Percentiles rank a stretch among this genome's conserved stretches.
phyloP scores from a whole-genome alignment of 176 grass and related monocot species.

The Triticum monococcum region DNA sequence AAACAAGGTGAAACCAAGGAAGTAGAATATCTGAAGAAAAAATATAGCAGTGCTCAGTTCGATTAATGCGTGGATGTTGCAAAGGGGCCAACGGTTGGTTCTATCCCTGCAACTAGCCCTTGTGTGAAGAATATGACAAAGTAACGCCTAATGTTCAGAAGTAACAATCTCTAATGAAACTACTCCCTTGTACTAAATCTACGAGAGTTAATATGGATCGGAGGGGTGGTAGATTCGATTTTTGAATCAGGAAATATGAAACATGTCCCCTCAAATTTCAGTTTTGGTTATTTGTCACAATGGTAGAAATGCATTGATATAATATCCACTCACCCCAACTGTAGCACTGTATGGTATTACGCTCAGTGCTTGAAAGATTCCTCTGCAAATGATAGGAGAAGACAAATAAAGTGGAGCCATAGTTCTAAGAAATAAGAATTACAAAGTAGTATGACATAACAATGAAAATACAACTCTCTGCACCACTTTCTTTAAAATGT shows the following conservation, averaged over 20 bases:
- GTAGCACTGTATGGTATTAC: slow-evolving; percentile 20
- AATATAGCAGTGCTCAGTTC: neutral
- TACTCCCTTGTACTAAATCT: too few species aligned
- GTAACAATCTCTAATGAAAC: too few species aligned
- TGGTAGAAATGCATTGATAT: neutral
- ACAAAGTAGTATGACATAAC: too few species aligned
- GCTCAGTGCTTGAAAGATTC: slow-evolving; percentile 49
- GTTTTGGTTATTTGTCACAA: neutral
- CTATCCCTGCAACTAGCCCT: neutral
- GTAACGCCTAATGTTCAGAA: neutral
- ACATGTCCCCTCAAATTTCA: neutral
- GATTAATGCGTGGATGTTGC: neutral
- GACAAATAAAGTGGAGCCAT: neutral
- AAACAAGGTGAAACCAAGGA: slow-evolving; percentile 60
- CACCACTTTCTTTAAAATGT: neutral
- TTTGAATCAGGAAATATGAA: neutral
- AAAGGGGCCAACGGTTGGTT: neutral
- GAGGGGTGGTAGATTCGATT: neutral
- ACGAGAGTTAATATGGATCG: too few species aligned
- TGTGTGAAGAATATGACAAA: slow-evolving; percentile 6
- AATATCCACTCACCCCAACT: slow-evolving; percentile 51
- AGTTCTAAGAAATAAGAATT: too few species aligned
- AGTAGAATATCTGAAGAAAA: slow-evolving; percentile 59
- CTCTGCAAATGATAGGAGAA: slow-evolving; percentile 37
- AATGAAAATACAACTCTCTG: neutral